Conservation (phyloP, 306 rosid genomes). For the Cucumis melo region DNA sequence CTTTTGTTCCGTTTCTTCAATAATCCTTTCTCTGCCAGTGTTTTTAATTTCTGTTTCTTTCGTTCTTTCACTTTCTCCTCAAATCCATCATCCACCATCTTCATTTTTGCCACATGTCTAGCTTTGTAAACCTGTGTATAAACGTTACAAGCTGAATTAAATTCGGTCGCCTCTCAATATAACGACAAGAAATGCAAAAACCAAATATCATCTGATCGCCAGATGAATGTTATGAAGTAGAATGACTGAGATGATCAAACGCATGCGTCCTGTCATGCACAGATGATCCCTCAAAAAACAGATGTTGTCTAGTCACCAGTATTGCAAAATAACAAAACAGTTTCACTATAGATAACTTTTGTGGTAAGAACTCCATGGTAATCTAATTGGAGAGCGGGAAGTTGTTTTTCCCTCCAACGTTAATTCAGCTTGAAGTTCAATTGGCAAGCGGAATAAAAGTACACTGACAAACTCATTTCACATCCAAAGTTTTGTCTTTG, state of each 20-base stretch:
- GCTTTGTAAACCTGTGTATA: constrained; percentile 37
- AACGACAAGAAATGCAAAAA: not conserved
- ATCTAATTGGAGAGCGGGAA: not conserved
- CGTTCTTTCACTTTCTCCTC: constrained; percentile 62
- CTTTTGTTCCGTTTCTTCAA: constrained; percentile 37
- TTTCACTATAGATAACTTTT: not conserved
- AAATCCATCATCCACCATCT: constrained; percentile 75
- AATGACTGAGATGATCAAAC: not conserved
- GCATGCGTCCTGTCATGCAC: not conserved
- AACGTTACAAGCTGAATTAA: not conserved
- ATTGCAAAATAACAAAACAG: not conserved
- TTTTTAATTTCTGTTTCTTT: constrained; percentile 48
- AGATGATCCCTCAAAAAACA: not conserved
- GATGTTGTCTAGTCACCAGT: not conserved
- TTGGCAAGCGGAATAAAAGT: not conserved
- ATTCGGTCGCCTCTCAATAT: not conserved
- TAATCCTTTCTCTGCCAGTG: constrained; percentile 55
- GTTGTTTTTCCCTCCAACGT: not conserved
- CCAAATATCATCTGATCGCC: not conserved
- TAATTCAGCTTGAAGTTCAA: not conserved
- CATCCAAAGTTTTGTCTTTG: not conserved
- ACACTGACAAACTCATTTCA: not conserved
- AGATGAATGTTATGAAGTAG: not conserved
- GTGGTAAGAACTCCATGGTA: not conserved
- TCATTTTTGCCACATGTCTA: constrained; percentile 59